Evolutionary conservation across 179 eudicot species (phyloP).

Genomic region (Nepenthes alata): DNA sequence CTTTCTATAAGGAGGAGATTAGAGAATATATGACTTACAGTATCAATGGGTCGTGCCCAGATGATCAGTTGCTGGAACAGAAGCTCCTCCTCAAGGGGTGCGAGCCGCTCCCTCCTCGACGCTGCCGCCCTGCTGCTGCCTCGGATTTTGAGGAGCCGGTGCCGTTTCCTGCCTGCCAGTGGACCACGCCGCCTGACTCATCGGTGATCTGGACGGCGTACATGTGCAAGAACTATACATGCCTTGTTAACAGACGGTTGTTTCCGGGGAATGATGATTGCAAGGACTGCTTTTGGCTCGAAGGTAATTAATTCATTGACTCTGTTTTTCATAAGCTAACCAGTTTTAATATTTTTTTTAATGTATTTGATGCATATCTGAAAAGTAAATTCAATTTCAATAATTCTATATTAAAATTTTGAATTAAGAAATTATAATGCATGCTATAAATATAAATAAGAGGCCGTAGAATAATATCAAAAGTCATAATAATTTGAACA

Average conservation of each 20-base stretch:
- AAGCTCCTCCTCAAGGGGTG: conserved; percentile 41
- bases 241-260: conserved; percentile 21
- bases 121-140: conserved; percentile 30
- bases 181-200: conserved; percentile 33
- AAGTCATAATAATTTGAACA: too few relatives aligned
- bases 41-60: conserved; percentile 33
- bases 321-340: too few relatives aligned
- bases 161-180: conserved; percentile 30
- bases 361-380: too few relatives aligned
- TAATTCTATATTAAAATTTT: too few relatives aligned
- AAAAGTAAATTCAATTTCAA: too few relatives aligned
- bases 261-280: conserved; percentile 29
- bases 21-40: conserved; percentile 26
- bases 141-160: conserved; percentile 17
- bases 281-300: conserved; percentile 40
- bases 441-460: too few relatives aligned
- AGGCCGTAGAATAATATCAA: too few relatives aligned
- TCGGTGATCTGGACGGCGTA: conserved; percentile 37
- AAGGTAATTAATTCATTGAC: conserved; percentile 3
- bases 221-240: conserved; percentile 31
- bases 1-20: conserved; percentile 17
- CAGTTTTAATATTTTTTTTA: too few relatives aligned
- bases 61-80: conserved; percentile 30
- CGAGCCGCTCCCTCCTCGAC: conserved; percentile 42
- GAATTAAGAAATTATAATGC: too few relatives aligned